Base-by-base conservation (phyloP, 1,139 yeast species). In the Yamadazyma spencermartinsiae region DNA sequence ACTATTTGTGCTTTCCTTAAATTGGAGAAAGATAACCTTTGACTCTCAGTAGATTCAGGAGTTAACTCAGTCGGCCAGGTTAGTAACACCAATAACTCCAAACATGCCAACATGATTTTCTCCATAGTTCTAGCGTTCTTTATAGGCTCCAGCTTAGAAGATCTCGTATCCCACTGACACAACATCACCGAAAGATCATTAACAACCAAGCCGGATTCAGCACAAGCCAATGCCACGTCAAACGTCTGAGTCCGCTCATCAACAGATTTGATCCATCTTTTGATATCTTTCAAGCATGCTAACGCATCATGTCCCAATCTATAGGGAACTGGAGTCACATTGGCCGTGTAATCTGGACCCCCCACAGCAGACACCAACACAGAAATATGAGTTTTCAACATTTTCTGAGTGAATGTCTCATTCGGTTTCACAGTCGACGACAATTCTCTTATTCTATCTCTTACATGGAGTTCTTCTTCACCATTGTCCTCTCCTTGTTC, bases 241-340 rank as follows among this genome's bases (percentile, higher is more conserved):
- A 79, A 83, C 19, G 80, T 71, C 37, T 75, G 72, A 43, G 77
- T 74, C 31, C 72, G 70, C 43, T 87, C 95, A 57, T 92, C 98
- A 36, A 87, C 92, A 1, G 85, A 73, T 48, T 79, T 79, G 39
- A 92, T 76, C 96, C 98, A 90, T 49, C 86, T 72, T 56, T 87
- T 88, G 44, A 92, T 63, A 63, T 92, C 98, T 51, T 86, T 84
- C 26, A 92, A 65, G 60, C 98, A 88, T 1, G 90, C 90, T 43
- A 86, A 63, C 1, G 97, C 96, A 56, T 92, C 98, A 48, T 85
- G 90, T 9, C 98, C 98, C 2, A 90, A 71, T 46, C 78, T 79
- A 54, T 92, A 92, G 0, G 83, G 81, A 1, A 62, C 60, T 1
- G 78, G 72, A 2, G 56, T 46, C 3, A 55, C 51, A 0, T 71